phyloP scores from a whole-genome alignment of 257 asterid genomes.

The Phtheirospermum japonicum region DNA sequence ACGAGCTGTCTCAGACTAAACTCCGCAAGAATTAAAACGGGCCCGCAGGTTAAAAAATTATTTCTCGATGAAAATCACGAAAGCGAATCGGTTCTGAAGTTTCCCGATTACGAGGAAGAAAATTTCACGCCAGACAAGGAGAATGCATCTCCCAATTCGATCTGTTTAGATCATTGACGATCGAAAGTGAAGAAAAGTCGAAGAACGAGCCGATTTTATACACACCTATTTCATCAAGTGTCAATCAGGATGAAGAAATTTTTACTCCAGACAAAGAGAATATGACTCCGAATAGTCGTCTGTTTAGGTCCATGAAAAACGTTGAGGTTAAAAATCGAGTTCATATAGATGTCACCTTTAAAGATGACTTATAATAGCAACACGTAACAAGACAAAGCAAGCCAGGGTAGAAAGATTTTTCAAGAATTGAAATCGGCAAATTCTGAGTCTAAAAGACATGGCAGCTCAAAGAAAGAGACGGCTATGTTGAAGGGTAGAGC shows the following conservation, averaged over 20 bases:
- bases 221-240: conserved; percentile 22
- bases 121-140: conserved; percentile 59
- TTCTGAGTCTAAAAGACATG: conserved; percentile 31
- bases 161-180: conserved; percentile 35
- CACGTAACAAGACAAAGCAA: conserved; percentile 25
- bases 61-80: conserved; percentile 28
- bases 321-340: conserved; percentile 33
- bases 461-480: conserved; percentile 28
- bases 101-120: conserved; percentile 24
- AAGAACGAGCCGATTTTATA: conserved; percentile 28
- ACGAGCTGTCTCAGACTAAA: conserved; percentile 39
- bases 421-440: conserved; percentile 33
- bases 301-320: conserved; percentile 40
- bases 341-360: conserved; percentile 44
- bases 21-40: conserved; percentile 20
- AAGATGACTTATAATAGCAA: conserved; percentile 34
- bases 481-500: conserved; percentile 32
- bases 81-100: conserved; percentile 31
- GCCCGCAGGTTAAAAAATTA: conserved; percentile 24
- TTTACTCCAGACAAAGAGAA: conserved; percentile 74
- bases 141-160: conserved; percentile 44
- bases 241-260: conserved; percentile 37
- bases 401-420: conserved; percentile 30
- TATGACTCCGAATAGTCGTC: conserved; percentile 41
- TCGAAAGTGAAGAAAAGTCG: conserved; percentile 31